These are phyloP conservation scores for Prototheca wickerhamii DNA, from an alignment of 163 green algal genomes.

Conservation along the genomic window DNA sequence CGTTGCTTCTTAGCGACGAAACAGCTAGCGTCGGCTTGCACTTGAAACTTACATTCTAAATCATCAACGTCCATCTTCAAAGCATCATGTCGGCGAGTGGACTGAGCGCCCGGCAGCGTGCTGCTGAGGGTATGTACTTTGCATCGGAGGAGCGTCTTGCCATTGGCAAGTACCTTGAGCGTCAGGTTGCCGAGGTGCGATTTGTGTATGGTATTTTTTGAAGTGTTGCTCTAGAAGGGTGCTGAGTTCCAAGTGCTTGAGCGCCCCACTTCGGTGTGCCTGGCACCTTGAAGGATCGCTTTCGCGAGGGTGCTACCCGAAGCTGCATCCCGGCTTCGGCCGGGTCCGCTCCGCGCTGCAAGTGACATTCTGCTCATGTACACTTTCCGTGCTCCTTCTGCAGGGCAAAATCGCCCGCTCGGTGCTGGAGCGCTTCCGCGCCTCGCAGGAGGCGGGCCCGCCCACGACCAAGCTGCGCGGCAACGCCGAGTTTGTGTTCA, in stretches of 20 bases:
- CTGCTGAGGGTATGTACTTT: conserved; percentile 12
- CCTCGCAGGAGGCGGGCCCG: conserved; percentile 1
- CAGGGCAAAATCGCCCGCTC: conserved; percentile 24
- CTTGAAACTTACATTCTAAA: background rate
- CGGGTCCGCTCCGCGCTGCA: background rate
- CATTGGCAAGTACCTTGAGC: conserved; percentile 24
- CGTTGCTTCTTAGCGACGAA: background rate
- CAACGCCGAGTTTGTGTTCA: conserved; percentile 7
- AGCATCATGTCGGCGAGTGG: background rate
- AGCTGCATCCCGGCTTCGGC: background rate
- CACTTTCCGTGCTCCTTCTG: background rate
- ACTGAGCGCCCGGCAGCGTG: conserved; percentile 7
- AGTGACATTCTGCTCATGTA: background rate
- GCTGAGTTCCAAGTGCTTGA: background rate
- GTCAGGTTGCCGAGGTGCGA: conserved; percentile 23
- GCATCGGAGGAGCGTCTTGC: conserved; percentile 18
- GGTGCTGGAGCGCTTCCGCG: conserved; percentile 9
- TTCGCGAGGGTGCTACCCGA: background rate
- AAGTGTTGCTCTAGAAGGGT: background rate
- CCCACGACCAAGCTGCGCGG: background rate
- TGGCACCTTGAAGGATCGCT: background rate
- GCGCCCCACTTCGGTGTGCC: background rate
- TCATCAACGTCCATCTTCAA: background rate
- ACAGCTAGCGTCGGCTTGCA: background rate
- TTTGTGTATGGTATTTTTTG: background rate